Conservation (phyloP, 2,329 filamentous ascomycete species). For the Ceratocystis smalleyi region DNA sequence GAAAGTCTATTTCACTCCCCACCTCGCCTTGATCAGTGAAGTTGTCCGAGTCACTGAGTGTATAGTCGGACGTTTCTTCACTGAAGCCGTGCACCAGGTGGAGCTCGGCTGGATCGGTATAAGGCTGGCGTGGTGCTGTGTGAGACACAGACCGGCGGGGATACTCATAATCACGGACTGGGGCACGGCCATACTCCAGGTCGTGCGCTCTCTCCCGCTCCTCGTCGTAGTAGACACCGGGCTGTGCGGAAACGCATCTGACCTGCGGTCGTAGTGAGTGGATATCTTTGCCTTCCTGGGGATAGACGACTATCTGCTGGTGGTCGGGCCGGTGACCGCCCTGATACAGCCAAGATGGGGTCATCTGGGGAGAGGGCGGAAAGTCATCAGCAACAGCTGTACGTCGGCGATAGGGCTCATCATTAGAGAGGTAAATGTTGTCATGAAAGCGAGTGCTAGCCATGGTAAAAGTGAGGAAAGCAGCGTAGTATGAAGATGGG, state of each 20-base stretch:
- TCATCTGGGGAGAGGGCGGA: neutral
- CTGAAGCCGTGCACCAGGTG: neutral
- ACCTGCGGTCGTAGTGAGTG: neutral
- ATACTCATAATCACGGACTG: neutral
- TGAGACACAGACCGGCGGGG: neutral
- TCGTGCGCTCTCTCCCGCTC: neutral
- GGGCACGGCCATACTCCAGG: neutral
- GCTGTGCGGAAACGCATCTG: neutral
- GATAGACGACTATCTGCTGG: neutral
- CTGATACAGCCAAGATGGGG: neutral
- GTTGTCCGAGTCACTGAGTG: neutral
- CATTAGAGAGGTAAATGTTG: neutral
- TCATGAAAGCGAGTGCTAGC: neutral
- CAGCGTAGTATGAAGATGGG: neutral
- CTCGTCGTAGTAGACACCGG: neutral
- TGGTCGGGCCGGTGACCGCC: neutral
- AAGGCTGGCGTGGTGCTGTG: neutral
- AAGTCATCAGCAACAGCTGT: neutral
- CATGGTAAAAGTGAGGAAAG: neutral
- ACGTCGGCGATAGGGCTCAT: neutral
- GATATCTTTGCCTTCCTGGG: neutral
- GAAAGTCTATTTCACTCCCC: neutral
- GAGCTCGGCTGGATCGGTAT: neutral
- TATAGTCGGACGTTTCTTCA: constrained; percentile 1
- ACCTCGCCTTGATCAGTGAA: neutral